Conservation (phyloP, 306 rosid species). For the Alnus glutinosa region DNA sequence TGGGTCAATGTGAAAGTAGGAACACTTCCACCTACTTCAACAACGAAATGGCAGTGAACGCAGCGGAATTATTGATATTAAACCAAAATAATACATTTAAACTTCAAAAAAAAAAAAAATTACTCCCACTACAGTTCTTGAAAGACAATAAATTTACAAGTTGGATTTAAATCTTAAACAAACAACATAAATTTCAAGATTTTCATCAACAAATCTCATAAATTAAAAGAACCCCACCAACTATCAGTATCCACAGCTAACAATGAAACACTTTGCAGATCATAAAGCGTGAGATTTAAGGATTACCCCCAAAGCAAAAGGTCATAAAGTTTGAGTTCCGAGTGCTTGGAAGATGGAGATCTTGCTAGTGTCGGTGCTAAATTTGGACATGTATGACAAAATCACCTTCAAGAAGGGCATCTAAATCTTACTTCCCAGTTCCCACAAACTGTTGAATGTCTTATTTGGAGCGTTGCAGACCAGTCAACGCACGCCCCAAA, state of each 20-base stretch:
- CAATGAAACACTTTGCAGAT: neutral
- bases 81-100: neutral
- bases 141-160: neutral
- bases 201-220: neutral
- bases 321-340: neutral
- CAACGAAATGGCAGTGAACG: neutral
- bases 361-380: neutral
- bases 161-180: neutral
- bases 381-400: conserved; percentile 22
- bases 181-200: neutral
- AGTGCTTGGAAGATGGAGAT: neutral
- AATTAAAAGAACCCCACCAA: neutral
- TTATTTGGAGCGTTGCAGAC: conserved; percentile 25
- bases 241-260: conserved; percentile 4
- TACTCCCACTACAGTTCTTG: neutral
- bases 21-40: neutral
- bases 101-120: neutral
- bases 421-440: conserved; percentile 14
- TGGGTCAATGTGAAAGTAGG: neutral
- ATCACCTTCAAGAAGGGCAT: conserved; percentile 18
- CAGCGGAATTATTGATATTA: neutral
- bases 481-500: conserved; percentile 26
- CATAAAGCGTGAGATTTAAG: neutral
- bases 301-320: conserved; percentile 14
- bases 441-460: conserved; percentile 2